phyloP scores from a whole-genome alignment of 2,329 filamentous ascomycete genomes.

The Talaromyces atroroseus region DNA sequence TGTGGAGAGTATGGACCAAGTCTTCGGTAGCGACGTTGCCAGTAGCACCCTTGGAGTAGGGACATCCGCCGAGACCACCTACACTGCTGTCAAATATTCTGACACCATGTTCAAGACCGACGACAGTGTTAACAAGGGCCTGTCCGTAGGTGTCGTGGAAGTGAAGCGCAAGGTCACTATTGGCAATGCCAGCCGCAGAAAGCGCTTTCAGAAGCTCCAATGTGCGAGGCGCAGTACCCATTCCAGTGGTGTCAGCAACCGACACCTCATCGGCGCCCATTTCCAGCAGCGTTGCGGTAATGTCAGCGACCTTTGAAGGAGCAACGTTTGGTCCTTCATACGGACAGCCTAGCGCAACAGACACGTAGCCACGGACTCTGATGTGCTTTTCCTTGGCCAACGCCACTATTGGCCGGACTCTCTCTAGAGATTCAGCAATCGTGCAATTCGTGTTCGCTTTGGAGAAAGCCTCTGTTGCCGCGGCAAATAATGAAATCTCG shows the following conservation, averaged over 20 bases:
- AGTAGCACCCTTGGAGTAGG: constrained; percentile 60
- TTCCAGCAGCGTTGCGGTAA: constrained; percentile 56
- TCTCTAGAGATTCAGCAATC: constrained; percentile 56
- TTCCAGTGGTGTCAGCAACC: constrained; percentile 62
- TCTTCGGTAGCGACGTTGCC: constrained; percentile 63
- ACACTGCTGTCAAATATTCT: constrained; percentile 60
- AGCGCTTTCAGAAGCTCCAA: constrained; percentile 54
- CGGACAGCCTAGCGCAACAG: constrained; percentile 59
- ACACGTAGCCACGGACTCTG: constrained; percentile 60
- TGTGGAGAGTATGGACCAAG: constrained; percentile 55
- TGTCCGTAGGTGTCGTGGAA: constrained; percentile 65
- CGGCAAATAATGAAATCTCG: constrained; percentile 60
- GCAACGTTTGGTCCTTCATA: constrained; percentile 60
- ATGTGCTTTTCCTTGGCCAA: constrained; percentile 52
- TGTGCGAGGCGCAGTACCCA: constrained; percentile 60
- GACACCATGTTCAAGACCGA: constrained; percentile 58
- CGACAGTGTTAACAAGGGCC: constrained; percentile 58
- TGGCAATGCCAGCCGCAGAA: constrained; percentile 55
- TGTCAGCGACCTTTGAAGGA: constrained; percentile 55
- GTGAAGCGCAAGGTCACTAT: constrained; percentile 57
- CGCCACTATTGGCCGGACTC: constrained; percentile 54
- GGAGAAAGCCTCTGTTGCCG: constrained; percentile 60
- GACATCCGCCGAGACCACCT: constrained; percentile 59
- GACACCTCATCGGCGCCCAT: constrained; percentile 63
- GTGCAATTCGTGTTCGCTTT: constrained; percentile 62